A percentile compares a stretch with the other conserved stretches of the same genome.
phyloP scores from a whole-genome alignment of 805 yeast species.

The Zygotorulaspora florentina region DNA sequence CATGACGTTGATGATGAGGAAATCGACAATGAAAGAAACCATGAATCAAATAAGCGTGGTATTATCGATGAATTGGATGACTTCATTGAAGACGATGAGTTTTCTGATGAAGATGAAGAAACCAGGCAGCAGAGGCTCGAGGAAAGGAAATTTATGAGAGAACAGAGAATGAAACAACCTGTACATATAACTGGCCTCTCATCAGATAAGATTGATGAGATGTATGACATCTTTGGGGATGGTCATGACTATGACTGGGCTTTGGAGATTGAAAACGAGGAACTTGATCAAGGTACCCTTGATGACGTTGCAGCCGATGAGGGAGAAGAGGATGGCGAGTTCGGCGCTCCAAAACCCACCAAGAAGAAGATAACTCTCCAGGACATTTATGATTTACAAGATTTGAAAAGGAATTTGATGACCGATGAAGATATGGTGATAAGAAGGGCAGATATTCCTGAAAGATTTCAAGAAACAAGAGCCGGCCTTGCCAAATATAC shows the following conservation, averaged over 20 bases:
- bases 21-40: slow-evolving; percentile 18
- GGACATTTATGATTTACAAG: slow-evolving; percentile 93
- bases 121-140: slow-evolving; percentile 41
- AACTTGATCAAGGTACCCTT: slow-evolving; percentile 44
- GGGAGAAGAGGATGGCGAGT: slow-evolving; percentile 38
- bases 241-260: slow-evolving; percentile 99
- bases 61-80: slow-evolving; percentile 86
- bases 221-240: slow-evolving; percentile 93
- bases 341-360: slow-evolving; percentile 23
- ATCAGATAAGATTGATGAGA: slow-evolving; percentile 86
- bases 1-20: slow-evolving; percentile 23
- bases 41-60: slow-evolving; percentile 34
- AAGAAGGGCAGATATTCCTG: slow-evolving; percentile 85
- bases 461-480: slow-evolving; percentile 80
- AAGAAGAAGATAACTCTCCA: slow-evolving; percentile 50
- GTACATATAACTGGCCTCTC: slow-evolving; percentile 62
- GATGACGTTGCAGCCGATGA: slow-evolving; percentile 40
- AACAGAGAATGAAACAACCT: slow-evolving; percentile 48
- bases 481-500: slow-evolving; percentile 60
- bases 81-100: slow-evolving; percentile 95
- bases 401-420: slow-evolving; percentile 81
- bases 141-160: slow-evolving; percentile 34
- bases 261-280: slow-evolving; percentile 78
- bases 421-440: slow-evolving; percentile 89
- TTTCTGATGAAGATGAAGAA: slow-evolving; percentile 72